Base-by-base conservation (phyloP, 495 filamentous ascomycete genomes). In the Talaromyces liani region DNA sequence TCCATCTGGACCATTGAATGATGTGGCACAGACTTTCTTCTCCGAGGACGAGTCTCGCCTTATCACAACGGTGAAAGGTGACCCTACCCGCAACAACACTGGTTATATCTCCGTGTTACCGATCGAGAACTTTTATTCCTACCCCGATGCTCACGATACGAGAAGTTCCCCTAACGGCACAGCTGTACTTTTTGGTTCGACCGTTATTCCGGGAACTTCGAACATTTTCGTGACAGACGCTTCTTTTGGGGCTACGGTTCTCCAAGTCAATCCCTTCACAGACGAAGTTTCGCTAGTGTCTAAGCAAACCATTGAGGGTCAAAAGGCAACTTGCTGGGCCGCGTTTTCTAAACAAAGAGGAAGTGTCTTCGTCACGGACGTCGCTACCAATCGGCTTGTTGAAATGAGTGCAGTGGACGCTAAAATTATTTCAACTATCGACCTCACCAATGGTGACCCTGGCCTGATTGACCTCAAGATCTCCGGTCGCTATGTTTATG, bases 61-160 rank as follows among this genome's bases (percentile, higher is more conserved):
- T 10, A 67, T 82, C 41, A 80, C 82, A 7, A 83, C 78, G 1
- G 84, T 87, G 24, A 88, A 88, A 71, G 84, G 84, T 16, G 71
- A 84, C 62, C 76, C 80, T 0, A 66, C 67, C 0, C 67, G 61
- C 8, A 85, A 82, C 68, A 83, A 80, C 60, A 81, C 80, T 0
- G 83, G 84, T 2, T 86, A 82, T 64, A 57, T 87, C 18, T 78
- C 82, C 3, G 67, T 72, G 7, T 82, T 83, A 61, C 67, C 79
- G 4, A 72, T 86, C 16, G 61, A 67, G 18, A 49, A 70, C 59
- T 59, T 57, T 6, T 63, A 73, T 22, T 65, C 58, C 8, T 56
- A 27, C 16, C 4, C 22, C 3, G 27, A 16, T n/a, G 27, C 53
- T 7, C 39, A 62, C 16, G 73, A 72, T 12, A 55, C 63, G 18